These are phyloP conservation scores for Apiospora kogelbergensis DNA, from an alignment of 2,329 filamentous ascomycete species.

Conservation along the genomic window DNA sequence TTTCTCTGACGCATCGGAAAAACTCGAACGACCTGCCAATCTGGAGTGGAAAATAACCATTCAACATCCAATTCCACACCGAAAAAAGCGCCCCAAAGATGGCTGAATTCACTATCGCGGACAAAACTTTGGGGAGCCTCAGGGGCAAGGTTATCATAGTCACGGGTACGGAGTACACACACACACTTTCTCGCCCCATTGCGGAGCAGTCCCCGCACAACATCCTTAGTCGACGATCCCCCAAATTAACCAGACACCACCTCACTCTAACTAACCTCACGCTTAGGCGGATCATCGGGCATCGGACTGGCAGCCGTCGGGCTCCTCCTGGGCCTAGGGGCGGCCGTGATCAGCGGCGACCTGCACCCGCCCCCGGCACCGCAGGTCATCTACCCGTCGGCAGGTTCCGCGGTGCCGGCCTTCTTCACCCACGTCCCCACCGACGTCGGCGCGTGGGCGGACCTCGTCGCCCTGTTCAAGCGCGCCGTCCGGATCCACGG, in stretches of 20 bases:
- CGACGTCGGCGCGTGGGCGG: constrained; percentile 50
- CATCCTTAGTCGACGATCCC: not conserved
- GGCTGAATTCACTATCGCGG: constrained; percentile 44
- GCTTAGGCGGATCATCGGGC: constrained; percentile 53
- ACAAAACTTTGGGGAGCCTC: constrained; percentile 41
- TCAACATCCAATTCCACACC: not conserved
- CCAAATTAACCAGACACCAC: not conserved
- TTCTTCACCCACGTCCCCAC: constrained; percentile 42
- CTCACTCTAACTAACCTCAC: not conserved
- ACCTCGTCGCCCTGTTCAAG: constrained; percentile 52
- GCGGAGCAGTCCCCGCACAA: not conserved
- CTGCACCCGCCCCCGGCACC: constrained; percentile 33
- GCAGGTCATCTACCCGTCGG: not conserved
- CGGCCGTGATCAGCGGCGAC: constrained; percentile 57
- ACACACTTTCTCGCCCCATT: not conserved
- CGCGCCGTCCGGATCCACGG: constrained; percentile 60
- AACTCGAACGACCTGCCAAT: not conserved
- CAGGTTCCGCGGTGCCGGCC: constrained; percentile 12
- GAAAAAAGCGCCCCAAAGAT: constrained; percentile 34
- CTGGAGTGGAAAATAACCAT: too few relatives aligned
- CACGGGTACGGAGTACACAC: constrained; percentile 38
- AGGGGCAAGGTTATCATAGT: constrained; percentile 52
- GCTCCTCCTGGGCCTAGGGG: constrained; percentile 50
- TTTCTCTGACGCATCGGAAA: not conserved
- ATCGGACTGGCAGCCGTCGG: constrained; percentile 58